Evolutionary conservation across 2,329 filamentous ascomycete genomes (phyloP).

Genomic region (Aspergillus neoniger): DNA sequence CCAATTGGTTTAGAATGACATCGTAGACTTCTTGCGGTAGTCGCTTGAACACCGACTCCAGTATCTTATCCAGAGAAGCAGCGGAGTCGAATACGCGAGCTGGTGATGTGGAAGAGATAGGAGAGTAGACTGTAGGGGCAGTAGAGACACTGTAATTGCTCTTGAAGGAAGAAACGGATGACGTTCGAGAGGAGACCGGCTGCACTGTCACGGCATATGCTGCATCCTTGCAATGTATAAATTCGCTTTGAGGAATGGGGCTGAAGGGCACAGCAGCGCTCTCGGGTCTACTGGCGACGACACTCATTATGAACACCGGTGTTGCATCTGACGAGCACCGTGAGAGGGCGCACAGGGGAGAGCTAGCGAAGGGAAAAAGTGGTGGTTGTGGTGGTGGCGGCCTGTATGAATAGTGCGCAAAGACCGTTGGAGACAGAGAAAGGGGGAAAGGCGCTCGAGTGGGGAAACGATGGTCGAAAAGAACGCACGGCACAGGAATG

Average conservation of each 20-base stretch:
- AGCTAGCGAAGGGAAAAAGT: background rate
- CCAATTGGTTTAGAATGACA: constrained; percentile 55
- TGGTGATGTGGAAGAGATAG: constrained; percentile 38
- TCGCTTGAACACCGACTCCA: constrained; percentile 43
- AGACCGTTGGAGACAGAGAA: constrained; percentile 15
- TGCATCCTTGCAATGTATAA: constrained; percentile 31
- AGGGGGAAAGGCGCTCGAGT: constrained; percentile 15
- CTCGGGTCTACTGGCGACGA: constrained; percentile 43
- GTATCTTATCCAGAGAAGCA: constrained; percentile 36
- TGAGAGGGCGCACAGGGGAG: constrained; percentile 8
- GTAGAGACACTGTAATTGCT: constrained; percentile 41
- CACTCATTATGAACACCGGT: constrained; percentile 38
- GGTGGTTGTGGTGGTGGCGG: background rate
- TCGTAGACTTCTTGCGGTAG: constrained; percentile 58
- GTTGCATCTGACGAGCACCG: constrained; percentile 20
- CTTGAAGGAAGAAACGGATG: constrained; percentile 41
- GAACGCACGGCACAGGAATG: constrained; percentile 1
- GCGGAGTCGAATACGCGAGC: constrained; percentile 43
- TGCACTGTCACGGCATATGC: constrained; percentile 33
- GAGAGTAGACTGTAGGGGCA: constrained; percentile 42
- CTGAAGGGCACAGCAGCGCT: constrained; percentile 35
- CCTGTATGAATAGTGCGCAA: background rate
- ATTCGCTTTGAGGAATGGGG: constrained; percentile 28
- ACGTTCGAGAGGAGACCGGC: constrained; percentile 34
- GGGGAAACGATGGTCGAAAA: constrained; percentile 11